Conservation (phyloP, 208 protist genomes). For the Strigomonas galati region DNA sequence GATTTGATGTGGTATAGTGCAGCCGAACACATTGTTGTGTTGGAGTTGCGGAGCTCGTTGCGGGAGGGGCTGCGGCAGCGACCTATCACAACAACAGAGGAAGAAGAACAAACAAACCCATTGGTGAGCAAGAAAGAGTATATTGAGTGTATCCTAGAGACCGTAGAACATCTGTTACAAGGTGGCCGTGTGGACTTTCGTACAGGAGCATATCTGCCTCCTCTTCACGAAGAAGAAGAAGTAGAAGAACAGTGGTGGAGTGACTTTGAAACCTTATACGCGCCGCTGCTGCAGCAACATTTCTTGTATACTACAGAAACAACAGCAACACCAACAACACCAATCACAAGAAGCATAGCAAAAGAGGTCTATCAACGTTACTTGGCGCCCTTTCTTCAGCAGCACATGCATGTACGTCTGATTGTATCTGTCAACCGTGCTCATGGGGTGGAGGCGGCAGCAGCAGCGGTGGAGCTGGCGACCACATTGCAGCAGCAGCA, state of each 20-base stretch:
- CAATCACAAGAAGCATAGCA: not conserved
- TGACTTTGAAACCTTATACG: not conserved
- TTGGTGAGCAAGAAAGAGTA: conserved; percentile 47
- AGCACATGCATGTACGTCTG: conserved; percentile 67
- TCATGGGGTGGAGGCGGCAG: conserved; percentile 23
- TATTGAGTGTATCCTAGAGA: conserved; percentile 39
- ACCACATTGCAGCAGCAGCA: conserved; percentile 40
- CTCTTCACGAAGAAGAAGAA: not conserved
- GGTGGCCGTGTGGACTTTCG: conserved; percentile 66
- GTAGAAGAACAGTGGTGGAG: not conserved
- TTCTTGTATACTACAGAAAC: not conserved
- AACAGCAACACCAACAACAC: not conserved
- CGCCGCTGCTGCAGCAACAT: not conserved
- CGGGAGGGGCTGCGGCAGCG: conserved; percentile 42
- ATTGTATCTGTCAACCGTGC: conserved; percentile 78
- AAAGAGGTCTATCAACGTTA: not conserved
- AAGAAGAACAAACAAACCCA: not conserved
- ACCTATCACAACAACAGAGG: not conserved
- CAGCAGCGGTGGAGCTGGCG: conserved; percentile 44
- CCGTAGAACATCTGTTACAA: conserved; percentile 58
- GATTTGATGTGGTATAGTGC: conserved; percentile 73
- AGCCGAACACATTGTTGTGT: conserved; percentile 54
- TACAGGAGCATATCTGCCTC: conserved; percentile 43
- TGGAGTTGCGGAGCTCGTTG: conserved; percentile 85
- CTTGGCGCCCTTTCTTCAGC: not conserved